Evolutionary conservation across 2,329 filamentous ascomycete species (phyloP).

Genomic region (Hypoxylon sp.): DNA sequence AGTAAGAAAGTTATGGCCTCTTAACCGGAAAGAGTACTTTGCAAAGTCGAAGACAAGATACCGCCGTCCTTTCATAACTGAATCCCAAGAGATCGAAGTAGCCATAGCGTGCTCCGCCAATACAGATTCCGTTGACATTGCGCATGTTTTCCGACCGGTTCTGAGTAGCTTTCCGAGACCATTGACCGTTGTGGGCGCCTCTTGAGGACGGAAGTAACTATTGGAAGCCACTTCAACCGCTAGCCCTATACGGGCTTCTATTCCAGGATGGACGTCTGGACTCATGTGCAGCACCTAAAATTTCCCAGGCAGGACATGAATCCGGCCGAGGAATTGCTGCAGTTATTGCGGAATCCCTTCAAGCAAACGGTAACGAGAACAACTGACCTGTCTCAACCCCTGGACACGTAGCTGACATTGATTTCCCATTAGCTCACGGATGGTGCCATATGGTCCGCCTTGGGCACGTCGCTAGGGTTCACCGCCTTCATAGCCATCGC

Average conservation of each 20-base stretch:
- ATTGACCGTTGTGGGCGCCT: conserved; percentile 4
- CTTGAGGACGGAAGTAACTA: conserved; percentile 9
- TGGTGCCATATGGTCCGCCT: conserved; percentile 79
- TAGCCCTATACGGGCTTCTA: conserved; percentile 38
- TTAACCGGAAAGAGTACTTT: conserved; percentile 16
- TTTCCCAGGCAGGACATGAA: conserved; percentile 46
- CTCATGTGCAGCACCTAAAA: conserved; percentile 31
- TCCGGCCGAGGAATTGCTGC: conserved; percentile 59
- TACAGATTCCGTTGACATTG: conserved; percentile 7
- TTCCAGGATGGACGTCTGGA: conserved; percentile 40
- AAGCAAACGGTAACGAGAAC: conserved; percentile 57
- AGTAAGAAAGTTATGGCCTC: conserved; percentile 23
- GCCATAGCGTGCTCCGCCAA: neutral
- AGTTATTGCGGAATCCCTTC: conserved; percentile 65
- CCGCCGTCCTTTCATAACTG: neutral
- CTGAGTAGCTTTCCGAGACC: conserved; percentile 11
- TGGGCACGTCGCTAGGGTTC: conserved; percentile 83
- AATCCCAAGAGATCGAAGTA: conserved; percentile 4
- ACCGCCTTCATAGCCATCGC: conserved; percentile 78
- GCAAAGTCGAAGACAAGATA: conserved; percentile 10
- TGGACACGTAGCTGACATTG: conserved; percentile 18
- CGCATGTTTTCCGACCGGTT: conserved; percentile 23
- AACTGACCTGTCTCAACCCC: neutral
- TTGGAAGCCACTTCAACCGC: conserved; percentile 17
- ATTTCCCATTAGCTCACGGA: conserved; percentile 56